Base-by-base conservation (phyloP, 306 rosid species). In the Vicia sativa region DNA sequence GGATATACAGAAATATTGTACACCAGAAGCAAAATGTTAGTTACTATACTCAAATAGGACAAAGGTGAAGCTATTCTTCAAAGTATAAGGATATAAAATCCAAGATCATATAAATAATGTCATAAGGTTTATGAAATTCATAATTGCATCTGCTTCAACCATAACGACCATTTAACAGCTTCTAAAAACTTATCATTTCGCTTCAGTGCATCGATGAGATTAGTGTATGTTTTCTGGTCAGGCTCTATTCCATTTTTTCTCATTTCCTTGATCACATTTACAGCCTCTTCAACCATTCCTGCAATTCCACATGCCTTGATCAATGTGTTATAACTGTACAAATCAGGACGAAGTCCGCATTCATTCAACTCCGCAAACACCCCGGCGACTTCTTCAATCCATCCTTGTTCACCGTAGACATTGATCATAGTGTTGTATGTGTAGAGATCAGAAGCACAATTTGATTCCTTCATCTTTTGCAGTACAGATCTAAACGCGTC, bases 91-190 rank as follows among this genome's bases (percentile, higher is more conserved):
- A 66, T 58, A 58, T 68, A 70, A 62, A 16, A 48, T 26, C 67
- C 2, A 21, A 26, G 70, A 35, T 54, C 19, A 25, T 63, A 38
- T 43, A 31, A 10, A 71, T 52, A 65, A 58, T 65, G 67, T 56
- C 49, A 61, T 56, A 2, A 23, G 48, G 50, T 59, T 70, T 46
- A 55, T 68, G 58, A 46, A 58, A 59, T 69, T 84, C 80, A 86
- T 63, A 88, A 62, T 16, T 86, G 82, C 78, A 88, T 42, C 85
- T 93, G 99, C 89, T 93, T 93, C 96, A 90, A 83, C 97, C 99
- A 90, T 65, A 90, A 69, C 4, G 99, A 93, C 99, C 97, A 93
- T 79, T 86, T 93, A 53, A 93, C 89, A 29, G 99, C 99, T 83
- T 93, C 97, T 48, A 93, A 81, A 82, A 74, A 86, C 43, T 90